Percentiles rank a stretch among this genome's conserved stretches.
phyloP scores from a whole-genome alignment of 1,139 yeast species.

The Kodamaea derodonti region DNA sequence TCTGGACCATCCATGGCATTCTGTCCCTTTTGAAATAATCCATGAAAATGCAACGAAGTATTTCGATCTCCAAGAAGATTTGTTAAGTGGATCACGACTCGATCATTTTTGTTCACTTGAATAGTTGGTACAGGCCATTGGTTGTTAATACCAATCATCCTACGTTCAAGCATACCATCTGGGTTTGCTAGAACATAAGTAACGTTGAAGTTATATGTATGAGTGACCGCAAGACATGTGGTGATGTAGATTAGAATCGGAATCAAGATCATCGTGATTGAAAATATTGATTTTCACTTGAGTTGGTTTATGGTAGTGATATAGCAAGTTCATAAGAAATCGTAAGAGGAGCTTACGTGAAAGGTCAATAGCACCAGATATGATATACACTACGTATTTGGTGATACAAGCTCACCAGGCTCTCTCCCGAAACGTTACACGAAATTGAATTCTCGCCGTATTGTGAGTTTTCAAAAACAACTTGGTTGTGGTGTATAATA shows the following conservation, averaged over 20 bases:
- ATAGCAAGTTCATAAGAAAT: not conserved
- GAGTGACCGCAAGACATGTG: conserved; percentile 39
- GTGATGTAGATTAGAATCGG: conserved; percentile 4
- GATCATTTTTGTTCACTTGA: conserved; percentile 60
- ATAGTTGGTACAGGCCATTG: conserved; percentile 74
- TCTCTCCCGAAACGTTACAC: too few species aligned
- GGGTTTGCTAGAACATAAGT: conserved; percentile 59
- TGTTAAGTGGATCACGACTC: conserved; percentile 53
- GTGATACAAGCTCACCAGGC: too few species aligned
- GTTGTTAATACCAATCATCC: conserved; percentile 64
- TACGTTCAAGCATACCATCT: conserved; percentile 51
- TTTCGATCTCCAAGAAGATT: conserved; percentile 53
- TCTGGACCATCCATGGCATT: conserved; percentile 77
- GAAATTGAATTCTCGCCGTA: too few species aligned
- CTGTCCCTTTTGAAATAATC: conserved; percentile 59
- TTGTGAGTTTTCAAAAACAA: too few species aligned
- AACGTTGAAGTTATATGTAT: conserved; percentile 49
- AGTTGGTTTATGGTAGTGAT: not conserved
- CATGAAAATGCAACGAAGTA: conserved; percentile 75
- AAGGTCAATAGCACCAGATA: too few species aligned
- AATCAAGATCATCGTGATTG: conserved; percentile 1
- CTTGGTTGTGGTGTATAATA: too few species aligned
- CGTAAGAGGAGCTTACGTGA: too few species aligned
- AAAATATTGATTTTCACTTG: conserved; percentile 1
- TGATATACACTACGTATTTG: too few species aligned